Conservation (phyloP, 2,329 filamentous ascomycete genomes). For the Madurella fahalii region DNA sequence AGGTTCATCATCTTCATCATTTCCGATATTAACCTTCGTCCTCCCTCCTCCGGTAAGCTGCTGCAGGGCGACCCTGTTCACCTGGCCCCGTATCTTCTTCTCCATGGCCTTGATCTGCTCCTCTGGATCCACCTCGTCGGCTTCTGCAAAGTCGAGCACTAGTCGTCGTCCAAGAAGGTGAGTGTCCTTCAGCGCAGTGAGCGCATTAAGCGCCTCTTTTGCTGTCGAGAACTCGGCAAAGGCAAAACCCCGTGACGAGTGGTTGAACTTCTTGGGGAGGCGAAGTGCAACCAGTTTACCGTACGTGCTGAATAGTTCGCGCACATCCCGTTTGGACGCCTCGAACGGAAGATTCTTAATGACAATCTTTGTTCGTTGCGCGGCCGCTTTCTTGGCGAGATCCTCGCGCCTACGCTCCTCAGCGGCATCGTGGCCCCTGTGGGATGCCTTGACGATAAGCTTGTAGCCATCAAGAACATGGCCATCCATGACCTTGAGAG, state of each 20-base stretch:
- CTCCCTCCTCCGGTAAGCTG: slow-evolving; percentile 78
- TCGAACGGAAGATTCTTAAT: slow-evolving; percentile 99
- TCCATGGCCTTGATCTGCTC: slow-evolving; percentile 97
- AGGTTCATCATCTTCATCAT: slow-evolving; percentile 58
- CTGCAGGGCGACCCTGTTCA: slow-evolving; percentile 86
- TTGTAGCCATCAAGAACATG: slow-evolving; percentile 83
- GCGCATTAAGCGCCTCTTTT: slow-evolving; percentile 81
- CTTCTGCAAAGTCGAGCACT: slow-evolving; percentile 86
- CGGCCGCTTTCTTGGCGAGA: slow-evolving; percentile 72
- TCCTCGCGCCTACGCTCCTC: slow-evolving; percentile 83
- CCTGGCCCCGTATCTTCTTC: slow-evolving; percentile 86
- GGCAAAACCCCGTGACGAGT: slow-evolving; percentile 83
- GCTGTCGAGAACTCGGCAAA: slow-evolving; percentile 94
- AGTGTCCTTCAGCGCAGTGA: slow-evolving; percentile 86
- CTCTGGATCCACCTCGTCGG: slow-evolving; percentile 85
- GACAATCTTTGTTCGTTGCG: slow-evolving; percentile 83
- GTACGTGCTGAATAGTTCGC: slow-evolving; percentile 80
- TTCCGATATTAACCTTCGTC: slow-evolving; percentile 83
- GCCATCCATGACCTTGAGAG: slow-evolving; percentile 81
- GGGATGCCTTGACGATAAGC: slow-evolving; percentile 78
- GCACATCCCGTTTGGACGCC: slow-evolving; percentile 86
- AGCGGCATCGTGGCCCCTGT: slow-evolving; percentile 81
- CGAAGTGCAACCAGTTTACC: slow-evolving; percentile 89
- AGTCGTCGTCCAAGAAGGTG: slow-evolving; percentile 87
- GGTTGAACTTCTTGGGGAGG: slow-evolving; percentile 92